Percentiles rank a stretch among this genome's conserved stretches.
Evolutionary conservation across 75 land plant species (phyloP).

Genomic region (Gnetum montanum): DNA sequence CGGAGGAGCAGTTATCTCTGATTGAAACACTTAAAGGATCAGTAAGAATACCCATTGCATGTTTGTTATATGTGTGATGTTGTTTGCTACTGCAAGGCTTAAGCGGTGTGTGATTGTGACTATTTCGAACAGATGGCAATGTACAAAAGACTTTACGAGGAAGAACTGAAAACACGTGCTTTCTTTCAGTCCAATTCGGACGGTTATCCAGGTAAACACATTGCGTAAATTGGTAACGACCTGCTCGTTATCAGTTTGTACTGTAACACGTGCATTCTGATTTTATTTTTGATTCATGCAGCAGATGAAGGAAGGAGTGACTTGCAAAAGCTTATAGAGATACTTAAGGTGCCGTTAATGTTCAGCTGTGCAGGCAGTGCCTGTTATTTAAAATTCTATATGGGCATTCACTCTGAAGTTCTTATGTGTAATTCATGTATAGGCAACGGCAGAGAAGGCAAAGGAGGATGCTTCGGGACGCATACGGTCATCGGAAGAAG

Average conservation of each 20-base stretch:
- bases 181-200: slow-evolving; percentile 16
- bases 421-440: not conserved
- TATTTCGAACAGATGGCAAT: slow-evolving; percentile 55
- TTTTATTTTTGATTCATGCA: not conserved
- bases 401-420: not conserved
- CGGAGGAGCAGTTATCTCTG: slow-evolving; percentile 75
- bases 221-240: too few species aligned
- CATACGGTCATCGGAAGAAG: slow-evolving; percentile 56
- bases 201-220: slow-evolving; percentile 32
- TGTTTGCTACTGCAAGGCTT: not conserved
- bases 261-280: not conserved
- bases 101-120: not conserved
- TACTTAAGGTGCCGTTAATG: slow-evolving; percentile 38
- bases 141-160: slow-evolving; percentile 94
- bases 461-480: slow-evolving; percentile 47
- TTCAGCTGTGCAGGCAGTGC: not conserved
- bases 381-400: not conserved
- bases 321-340: slow-evolving; percentile 33
- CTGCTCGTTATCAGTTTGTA: too few species aligned
- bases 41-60: slow-evolving; percentile 31
- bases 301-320: slow-evolving; percentile 49
- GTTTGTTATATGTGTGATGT: not conserved
- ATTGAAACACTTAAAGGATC: slow-evolving; percentile 82
- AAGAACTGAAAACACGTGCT: slow-evolving; percentile 42
- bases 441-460: slow-evolving; percentile 46